Percentiles rank a stretch among this genome's conserved stretches.
phyloP scores from a whole-genome alignment of 805 yeast species.

The Starmerella etchellsii region DNA sequence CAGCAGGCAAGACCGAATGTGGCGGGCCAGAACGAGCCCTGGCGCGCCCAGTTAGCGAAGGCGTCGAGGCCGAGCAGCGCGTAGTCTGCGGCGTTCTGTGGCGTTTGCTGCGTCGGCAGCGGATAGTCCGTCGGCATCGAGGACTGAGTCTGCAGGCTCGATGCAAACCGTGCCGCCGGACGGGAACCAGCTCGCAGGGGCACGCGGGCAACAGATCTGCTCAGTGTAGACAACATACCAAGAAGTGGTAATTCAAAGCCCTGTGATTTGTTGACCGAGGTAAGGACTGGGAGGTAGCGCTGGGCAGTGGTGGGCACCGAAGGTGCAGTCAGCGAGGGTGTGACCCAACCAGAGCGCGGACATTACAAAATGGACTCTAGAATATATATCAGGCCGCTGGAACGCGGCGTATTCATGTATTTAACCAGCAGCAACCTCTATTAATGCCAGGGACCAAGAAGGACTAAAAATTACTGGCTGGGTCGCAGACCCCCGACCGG shows the following conservation, averaged over 20 bases:
- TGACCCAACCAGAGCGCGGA: too few relatives aligned
- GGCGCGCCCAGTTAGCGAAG: constrained; percentile 82
- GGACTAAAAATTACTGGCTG: too few relatives aligned
- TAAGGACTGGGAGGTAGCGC: too few relatives aligned
- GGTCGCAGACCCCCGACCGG: too few relatives aligned
- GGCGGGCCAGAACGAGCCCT: constrained; percentile 86
- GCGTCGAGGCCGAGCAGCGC: constrained; percentile 71
- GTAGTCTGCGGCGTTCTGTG: constrained; percentile 55
- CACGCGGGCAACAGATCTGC: constrained; percentile 7
- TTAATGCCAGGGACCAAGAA: too few relatives aligned
- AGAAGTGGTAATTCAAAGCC: constrained; percentile 5
- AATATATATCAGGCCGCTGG: too few relatives aligned
- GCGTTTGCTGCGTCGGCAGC: constrained; percentile 50
- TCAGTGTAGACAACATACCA: constrained; percentile 8
- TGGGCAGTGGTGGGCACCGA: too few relatives aligned
- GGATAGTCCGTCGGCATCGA: constrained; percentile 54
- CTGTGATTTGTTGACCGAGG: constrained; percentile 13
- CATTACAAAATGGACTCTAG: too few relatives aligned
- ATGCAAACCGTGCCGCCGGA: constrained; percentile 1
- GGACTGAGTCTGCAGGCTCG: constrained; percentile 21
- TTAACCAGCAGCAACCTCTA: too few relatives aligned
- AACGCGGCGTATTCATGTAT: too few relatives aligned
- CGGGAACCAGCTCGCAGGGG: constrained; percentile 2
- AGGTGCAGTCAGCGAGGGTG: too few relatives aligned
- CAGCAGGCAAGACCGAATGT: constrained; percentile 88